A percentile compares a stretch with the other conserved stretches of the same genome.
These are phyloP conservation scores for Agrocybe praecox DNA, from an alignment of 768 basidiomycete species.

Conservation along the genomic window DNA sequence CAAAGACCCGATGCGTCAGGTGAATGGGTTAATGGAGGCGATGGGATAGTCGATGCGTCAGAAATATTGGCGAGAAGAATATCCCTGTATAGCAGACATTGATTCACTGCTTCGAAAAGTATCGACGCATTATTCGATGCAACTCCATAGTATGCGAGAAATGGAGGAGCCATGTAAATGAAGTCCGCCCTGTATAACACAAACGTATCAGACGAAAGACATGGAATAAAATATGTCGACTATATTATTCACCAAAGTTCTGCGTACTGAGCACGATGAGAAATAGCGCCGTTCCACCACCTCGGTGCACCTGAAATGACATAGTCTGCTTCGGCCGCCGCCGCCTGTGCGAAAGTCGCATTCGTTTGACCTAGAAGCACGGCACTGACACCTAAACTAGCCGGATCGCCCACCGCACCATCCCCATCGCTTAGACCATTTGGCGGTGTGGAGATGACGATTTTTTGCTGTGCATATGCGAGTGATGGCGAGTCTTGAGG, in stretches of 20 bases:
- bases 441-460: constrained; percentile 33
- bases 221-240: too few species aligned
- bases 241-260: constrained; percentile 52
- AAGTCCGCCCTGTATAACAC: constrained; percentile 44
- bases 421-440: constrained; percentile 37
- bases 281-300: constrained; percentile 47
- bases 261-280: constrained; percentile 37
- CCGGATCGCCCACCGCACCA: constrained; percentile 48
- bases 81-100: constrained; percentile 40
- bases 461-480: constrained; percentile 39
- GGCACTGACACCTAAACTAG: constrained; percentile 49
- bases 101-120: constrained; percentile 37
- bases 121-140: constrained; percentile 35
- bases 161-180: constrained; percentile 54
- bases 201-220: too few species aligned
- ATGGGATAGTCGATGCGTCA: neutral
- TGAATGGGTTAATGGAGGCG: constrained; percentile 1
- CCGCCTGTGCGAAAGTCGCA: constrained; percentile 31
- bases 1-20: constrained; percentile 27
- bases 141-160: constrained; percentile 49
- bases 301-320: constrained; percentile 38
- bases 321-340: constrained; percentile 32
- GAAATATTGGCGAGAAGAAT: constrained; percentile 34
- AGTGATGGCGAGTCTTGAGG: constrained; percentile 30
- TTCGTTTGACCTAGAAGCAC: constrained; percentile 42